These are phyloP conservation scores for Leonotis leonurus DNA, from an alignment of 257 asterid genomes.

Conservation along the genomic window DNA sequence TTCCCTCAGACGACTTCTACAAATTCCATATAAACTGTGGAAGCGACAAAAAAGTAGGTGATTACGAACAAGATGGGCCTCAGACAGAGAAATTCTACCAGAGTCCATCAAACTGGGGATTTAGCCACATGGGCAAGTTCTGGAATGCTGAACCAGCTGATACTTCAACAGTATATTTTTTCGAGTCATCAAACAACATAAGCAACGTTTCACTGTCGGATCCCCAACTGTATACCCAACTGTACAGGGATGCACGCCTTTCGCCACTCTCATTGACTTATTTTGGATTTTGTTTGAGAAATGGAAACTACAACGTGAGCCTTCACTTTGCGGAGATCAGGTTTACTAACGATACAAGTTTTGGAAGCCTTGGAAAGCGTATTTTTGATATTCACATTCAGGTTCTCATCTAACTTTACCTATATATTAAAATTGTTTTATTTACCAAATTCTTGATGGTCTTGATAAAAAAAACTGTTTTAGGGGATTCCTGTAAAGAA, in stretches of 20 bases:
- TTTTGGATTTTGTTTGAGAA: constrained; percentile 48
- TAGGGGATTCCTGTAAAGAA: constrained; percentile 52
- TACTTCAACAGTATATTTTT: too few relatives aligned
- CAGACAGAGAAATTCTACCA: neutral
- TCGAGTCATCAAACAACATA: neutral
- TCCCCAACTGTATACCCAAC: constrained; percentile 29
- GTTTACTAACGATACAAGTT: constrained; percentile 42
- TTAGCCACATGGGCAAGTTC: constrained; percentile 55
- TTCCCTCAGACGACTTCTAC: neutral
- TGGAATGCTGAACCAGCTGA: constrained; percentile 22
- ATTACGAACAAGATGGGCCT: constrained; percentile 23
- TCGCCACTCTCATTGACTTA: constrained; percentile 48
- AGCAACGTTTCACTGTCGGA: constrained; percentile 24
- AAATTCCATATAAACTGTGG: neutral
- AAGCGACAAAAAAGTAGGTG: neutral
- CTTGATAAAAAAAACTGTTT: neutral
- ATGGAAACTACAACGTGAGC: constrained; percentile 56
- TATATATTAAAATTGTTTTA: neutral
- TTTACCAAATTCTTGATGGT: neutral
- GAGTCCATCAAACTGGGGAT: constrained; percentile 36
- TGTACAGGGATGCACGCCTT: constrained; percentile 37
- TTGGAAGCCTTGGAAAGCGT: constrained; percentile 64
- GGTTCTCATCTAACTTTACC: constrained; percentile 22
- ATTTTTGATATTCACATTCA: constrained; percentile 66
- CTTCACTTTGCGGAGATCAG: constrained; percentile 77